Percentiles rank a stretch among this genome's conserved stretches.
These are phyloP conservation scores for Prosopis cineraria DNA, from an alignment of 306 rosid genomes.

Conservation along the genomic window DNA sequence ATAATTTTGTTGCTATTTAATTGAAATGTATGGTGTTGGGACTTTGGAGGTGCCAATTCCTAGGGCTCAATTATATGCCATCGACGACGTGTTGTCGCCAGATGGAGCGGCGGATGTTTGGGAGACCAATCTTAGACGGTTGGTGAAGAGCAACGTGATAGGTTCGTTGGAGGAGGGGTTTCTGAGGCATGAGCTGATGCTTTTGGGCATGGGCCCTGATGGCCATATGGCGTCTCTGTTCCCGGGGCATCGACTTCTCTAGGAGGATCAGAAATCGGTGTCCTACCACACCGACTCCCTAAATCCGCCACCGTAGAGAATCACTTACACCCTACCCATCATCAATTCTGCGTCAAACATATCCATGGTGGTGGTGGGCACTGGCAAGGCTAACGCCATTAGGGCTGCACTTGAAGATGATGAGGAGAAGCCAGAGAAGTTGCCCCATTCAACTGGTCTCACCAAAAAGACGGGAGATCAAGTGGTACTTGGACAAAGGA, in stretches of 20 bases:
- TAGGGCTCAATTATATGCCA: constrained; percentile 52
- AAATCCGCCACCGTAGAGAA: constrained; percentile 71
- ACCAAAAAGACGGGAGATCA: constrained; percentile 50
- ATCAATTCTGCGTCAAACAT: constrained; percentile 60
- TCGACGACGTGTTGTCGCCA: constrained; percentile 58
- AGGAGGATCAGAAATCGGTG: constrained; percentile 64
- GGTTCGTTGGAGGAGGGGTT: constrained; percentile 48
- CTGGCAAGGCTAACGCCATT: constrained; percentile 51
- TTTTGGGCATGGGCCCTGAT: constrained; percentile 80
- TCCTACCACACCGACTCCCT: constrained; percentile 59
- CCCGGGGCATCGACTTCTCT: constrained; percentile 60
- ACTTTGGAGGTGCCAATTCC: constrained; percentile 63
- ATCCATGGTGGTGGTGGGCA: constrained; percentile 60
- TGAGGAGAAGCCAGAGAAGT: constrained; percentile 30
- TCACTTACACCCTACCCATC: constrained; percentile 64
- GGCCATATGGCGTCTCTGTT: constrained; percentile 75
- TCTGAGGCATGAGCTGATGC: constrained; percentile 69
- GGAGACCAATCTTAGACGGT: constrained; percentile 51
- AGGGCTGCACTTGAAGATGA: constrained; percentile 45
- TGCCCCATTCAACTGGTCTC: constrained; percentile 62
- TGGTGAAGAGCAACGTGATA: constrained; percentile 46
- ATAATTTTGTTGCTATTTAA: not conserved
- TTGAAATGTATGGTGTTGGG: not conserved
- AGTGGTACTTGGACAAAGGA: constrained; percentile 68
- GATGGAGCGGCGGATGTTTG: constrained; percentile 77